Conservation (phyloP, 2,329 filamentous ascomycete genomes). For the Ciborinia camelliae region DNA sequence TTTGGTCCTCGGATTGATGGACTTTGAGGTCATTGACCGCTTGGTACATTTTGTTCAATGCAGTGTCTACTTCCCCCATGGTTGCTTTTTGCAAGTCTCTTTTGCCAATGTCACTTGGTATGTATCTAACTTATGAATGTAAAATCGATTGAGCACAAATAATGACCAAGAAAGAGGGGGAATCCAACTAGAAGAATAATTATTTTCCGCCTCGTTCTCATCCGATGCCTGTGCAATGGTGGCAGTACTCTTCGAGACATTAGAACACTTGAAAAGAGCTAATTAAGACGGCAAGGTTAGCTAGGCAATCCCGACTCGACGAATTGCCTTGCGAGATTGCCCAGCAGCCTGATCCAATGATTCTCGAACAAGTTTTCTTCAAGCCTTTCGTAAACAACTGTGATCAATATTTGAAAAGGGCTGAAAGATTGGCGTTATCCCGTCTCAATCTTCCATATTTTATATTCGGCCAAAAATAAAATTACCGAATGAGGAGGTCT, state of each 20-base stretch:
- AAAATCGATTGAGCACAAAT: background rate
- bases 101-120: background rate
- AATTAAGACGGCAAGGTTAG: background rate
- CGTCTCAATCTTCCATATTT: background rate
- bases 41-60: background rate
- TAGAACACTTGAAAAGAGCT: background rate
- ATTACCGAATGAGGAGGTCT: background rate
- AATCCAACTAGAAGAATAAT: background rate
- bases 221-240: background rate
- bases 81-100: background rate
- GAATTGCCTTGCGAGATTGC: background rate
- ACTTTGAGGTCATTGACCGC: background rate
- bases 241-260: background rate
- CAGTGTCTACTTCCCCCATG: background rate
- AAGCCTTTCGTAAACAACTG: background rate
- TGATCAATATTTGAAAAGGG: background rate
- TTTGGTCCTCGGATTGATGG: constrained; percentile 18
- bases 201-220: background rate
- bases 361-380: background rate
- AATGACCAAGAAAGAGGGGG: background rate
- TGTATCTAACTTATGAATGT: background rate
- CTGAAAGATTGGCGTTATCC: background rate
- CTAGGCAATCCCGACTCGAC: too few species aligned
- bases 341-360: background rate
- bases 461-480: background rate